A percentile compares a stretch with the other conserved stretches of the same genome.
These are phyloP conservation scores for Ustanciosporium gigantosporum DNA, from an alignment of 1,284 basidiomycete genomes.

Conservation along the genomic window DNA sequence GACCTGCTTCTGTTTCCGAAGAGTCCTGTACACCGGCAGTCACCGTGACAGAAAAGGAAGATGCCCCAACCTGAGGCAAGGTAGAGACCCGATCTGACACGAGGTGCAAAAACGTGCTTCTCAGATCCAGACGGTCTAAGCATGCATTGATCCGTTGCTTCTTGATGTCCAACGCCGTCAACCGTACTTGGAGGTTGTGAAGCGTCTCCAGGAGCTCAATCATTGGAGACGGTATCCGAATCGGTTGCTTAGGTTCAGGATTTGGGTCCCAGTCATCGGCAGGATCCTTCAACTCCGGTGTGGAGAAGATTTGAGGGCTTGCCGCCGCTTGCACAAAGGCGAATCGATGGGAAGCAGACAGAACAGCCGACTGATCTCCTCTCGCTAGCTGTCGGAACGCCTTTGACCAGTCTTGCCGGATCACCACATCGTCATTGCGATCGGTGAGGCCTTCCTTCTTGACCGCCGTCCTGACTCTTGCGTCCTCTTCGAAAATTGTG, in stretches of 20 bases:
- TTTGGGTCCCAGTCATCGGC: too few relatives aligned
- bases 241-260: background rate
- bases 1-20: background rate
- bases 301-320: too few relatives aligned
- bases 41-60: conserved; percentile 1
- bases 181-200: conserved; percentile 3
- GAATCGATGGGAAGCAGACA: background rate
- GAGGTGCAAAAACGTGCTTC: conserved; percentile 28
- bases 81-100: conserved; percentile 28
- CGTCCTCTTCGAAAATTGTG: conserved; percentile 3
- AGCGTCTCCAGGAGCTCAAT: conserved; percentile 9
- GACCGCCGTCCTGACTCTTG: conserved; percentile 8
- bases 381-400: background rate
- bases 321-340: background rate
- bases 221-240: background rate
- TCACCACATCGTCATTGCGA: background rate
- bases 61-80: conserved; percentile 12
- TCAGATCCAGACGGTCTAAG: conserved; percentile 23
- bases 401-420: background rate
- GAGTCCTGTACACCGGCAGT: conserved; percentile 6
- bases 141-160: conserved; percentile 16
- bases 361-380: background rate
- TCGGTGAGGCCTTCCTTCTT: conserved; percentile 9
- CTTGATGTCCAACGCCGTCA: conserved; percentile 10
- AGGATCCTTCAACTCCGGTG: too few relatives aligned